Evolutionary conservation across 1,139 yeast genomes (phyloP).

Genomic region (Candida anutae): DNA sequence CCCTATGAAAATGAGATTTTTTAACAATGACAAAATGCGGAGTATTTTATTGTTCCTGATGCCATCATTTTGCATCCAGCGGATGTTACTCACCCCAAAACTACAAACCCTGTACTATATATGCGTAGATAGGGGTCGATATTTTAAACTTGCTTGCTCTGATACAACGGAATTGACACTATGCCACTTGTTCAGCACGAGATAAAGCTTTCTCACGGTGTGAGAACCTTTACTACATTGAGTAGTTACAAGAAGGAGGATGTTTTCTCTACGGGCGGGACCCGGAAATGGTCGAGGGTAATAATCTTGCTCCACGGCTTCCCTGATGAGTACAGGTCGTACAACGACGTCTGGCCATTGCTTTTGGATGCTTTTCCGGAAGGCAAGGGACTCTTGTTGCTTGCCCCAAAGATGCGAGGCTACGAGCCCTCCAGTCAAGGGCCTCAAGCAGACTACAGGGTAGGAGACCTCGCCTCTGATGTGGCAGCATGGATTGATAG

Average conservation of each 20-base stretch:
- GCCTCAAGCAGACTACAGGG: constrained; percentile 16
- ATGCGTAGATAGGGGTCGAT: too few species aligned
- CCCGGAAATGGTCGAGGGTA: constrained; percentile 17
- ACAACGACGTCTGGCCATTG: constrained; percentile 17
- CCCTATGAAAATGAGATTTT: constrained; percentile 68
- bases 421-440: constrained; percentile 33
- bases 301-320: constrained; percentile 35
- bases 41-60: too few species aligned
- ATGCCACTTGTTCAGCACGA: not conserved
- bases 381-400: constrained; percentile 17
- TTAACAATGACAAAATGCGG: constrained; percentile 13
- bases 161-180: too few species aligned
- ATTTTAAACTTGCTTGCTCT: too few species aligned
- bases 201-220: constrained; percentile 9
- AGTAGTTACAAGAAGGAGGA: constrained; percentile 13
- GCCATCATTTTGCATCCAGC: too few species aligned
- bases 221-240: constrained; percentile 20
- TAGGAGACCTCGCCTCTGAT: constrained; percentile 28
- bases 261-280: constrained; percentile 9
- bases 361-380: constrained; percentile 12
- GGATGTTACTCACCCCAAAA: too few species aligned
- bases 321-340: constrained; percentile 33
- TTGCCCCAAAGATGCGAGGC: constrained; percentile 37
- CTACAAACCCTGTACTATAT: too few species aligned
- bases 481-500: constrained; percentile 27